Percentiles rank a stretch among this genome's conserved stretches.
Conservation (phyloP, 2,329 filamentous ascomycete species). For the Seiridium unicorne region DNA sequence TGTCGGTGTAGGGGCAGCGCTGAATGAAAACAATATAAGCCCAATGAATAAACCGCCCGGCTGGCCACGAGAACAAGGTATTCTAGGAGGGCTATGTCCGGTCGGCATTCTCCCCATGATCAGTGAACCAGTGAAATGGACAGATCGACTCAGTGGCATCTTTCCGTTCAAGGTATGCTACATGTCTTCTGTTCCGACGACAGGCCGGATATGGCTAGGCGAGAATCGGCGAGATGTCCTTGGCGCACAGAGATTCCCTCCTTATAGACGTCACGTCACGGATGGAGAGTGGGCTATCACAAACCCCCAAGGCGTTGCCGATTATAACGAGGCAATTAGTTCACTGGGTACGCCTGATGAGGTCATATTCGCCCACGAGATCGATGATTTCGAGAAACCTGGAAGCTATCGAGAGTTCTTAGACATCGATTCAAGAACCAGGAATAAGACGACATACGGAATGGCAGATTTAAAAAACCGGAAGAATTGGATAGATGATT, state of each 20-base stretch:
- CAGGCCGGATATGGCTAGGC: conserved; percentile 35
- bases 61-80: conserved; percentile 20
- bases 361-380: conserved; percentile 11
- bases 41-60: neutral
- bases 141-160: conserved; percentile 37
- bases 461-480: neutral
- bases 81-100: conserved; percentile 25
- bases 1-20: conserved; percentile 14
- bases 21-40: neutral
- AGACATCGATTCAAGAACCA: neutral
- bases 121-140: neutral
- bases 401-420: neutral
- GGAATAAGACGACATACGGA: neutral
- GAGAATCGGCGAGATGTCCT: conserved; percentile 42
- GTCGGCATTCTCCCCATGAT: conserved; percentile 17
- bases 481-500: neutral
- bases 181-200: conserved; percentile 36
- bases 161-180: conserved; percentile 42
- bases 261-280: conserved; percentile 25
- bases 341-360: conserved; percentile 22
- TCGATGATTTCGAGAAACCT: neutral
- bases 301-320: conserved; percentile 18
- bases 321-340: neutral
- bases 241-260: conserved; percentile 37
- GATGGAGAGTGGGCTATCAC: conserved; percentile 16